phyloP scores from a whole-genome alignment of 2,329 filamentous ascomycete genomes.

The Pyricularia sp. region DNA sequence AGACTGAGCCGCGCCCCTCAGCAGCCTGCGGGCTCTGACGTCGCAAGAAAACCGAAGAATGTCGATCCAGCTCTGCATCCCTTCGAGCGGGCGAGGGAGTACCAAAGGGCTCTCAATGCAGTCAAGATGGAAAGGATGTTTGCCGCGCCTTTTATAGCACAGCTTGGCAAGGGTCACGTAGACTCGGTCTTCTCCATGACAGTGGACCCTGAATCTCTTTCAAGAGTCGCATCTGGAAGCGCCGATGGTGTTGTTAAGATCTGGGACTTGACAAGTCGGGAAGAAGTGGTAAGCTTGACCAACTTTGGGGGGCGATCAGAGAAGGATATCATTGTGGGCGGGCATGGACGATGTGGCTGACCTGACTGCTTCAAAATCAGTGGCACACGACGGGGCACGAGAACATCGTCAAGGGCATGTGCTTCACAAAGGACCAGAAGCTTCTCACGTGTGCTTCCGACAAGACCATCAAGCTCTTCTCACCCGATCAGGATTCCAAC shows the following conservation, averaged over 20 bases:
- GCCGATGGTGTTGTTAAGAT: conserved; percentile 88
- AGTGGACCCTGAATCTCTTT: conserved; percentile 63
- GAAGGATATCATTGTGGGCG: not conserved
- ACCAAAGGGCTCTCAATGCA: conserved; percentile 57
- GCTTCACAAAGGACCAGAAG: conserved; percentile 77
- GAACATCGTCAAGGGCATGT: conserved; percentile 83
- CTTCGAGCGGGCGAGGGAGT: conserved; percentile 82
- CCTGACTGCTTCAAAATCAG: not conserved
- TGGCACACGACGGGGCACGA: conserved; percentile 67
- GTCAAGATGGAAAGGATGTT: conserved; percentile 72
- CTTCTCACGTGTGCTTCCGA: conserved; percentile 78
- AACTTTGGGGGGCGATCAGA: not conserved
- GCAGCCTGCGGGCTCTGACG: conserved; percentile 4
- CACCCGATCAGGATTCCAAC: conserved; percentile 64
- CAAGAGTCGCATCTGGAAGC: conserved; percentile 68
- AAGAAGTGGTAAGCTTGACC: conserved; percentile 29
- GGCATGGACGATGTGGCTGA: conserved; percentile 14
- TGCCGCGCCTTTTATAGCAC: conserved; percentile 57
- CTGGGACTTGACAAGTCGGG: conserved; percentile 45
- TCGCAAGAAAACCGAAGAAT: conserved; percentile 5
- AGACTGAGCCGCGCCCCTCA: conserved; percentile 2
- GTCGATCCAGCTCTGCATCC: conserved; percentile 70
- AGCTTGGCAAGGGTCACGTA: conserved; percentile 82
- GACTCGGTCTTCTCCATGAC: conserved; percentile 78
- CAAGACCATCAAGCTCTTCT: conserved; percentile 71